Conservation (phyloP, 2,329 filamentous ascomycete genomes). For the Penicillium expansum region DNA sequence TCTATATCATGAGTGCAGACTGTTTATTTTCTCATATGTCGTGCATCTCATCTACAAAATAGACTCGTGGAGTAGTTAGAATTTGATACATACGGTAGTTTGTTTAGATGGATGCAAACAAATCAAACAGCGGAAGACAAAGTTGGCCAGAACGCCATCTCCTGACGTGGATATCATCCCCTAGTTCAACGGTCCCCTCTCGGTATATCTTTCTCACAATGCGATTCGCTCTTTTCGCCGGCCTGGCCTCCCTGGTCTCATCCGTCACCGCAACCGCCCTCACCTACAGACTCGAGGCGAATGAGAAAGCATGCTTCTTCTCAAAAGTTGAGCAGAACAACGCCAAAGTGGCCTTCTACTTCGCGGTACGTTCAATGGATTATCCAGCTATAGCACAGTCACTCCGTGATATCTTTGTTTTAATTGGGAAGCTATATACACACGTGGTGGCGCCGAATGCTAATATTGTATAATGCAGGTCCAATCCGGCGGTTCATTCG, state of each 20-base stretch:
- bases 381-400: not conserved
- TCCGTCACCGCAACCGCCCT: constrained; percentile 81
- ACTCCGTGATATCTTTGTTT: not conserved
- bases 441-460: not conserved
- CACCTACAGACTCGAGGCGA: constrained; percentile 85
- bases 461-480: constrained; percentile 57
- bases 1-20: constrained; percentile 3
- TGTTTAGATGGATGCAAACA: constrained; percentile 36
- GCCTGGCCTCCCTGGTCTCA: constrained; percentile 69
- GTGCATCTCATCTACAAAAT: not conserved
- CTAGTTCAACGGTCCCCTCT: constrained; percentile 14
- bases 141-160: constrained; percentile 34
- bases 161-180: constrained; percentile 24
- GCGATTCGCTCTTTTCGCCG: constrained; percentile 63
- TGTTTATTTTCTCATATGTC: not conserved
- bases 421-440: not conserved
- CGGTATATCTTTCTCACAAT: constrained; percentile 46
- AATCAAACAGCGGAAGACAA: constrained; percentile 32
- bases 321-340: constrained; percentile 71
- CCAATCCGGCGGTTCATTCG: constrained; percentile 96
- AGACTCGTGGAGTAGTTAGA: constrained; percentile 9
- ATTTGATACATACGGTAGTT: constrained; percentile 16
- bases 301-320: constrained; percentile 97
- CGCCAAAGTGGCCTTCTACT: constrained; percentile 96
- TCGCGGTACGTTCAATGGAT: constrained; percentile 68